Evolutionary conservation across 2,329 filamentous ascomycete species (phyloP).

Genomic region (Pestalotiopsis fici): DNA sequence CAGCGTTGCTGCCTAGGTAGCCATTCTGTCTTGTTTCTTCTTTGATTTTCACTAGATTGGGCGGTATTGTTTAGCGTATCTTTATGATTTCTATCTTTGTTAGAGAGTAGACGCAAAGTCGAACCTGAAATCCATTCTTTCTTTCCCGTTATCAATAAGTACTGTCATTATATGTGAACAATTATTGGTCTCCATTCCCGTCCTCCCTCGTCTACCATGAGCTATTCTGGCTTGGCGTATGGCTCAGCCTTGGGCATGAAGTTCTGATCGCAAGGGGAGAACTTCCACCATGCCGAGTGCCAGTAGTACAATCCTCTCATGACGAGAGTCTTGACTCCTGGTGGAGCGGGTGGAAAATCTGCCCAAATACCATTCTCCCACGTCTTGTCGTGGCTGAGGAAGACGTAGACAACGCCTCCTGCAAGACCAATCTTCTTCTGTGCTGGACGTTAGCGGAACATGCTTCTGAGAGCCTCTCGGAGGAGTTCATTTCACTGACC

Average conservation of each 20-base stretch:
- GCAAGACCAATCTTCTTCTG: conserved; percentile 1
- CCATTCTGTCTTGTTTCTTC: not conserved
- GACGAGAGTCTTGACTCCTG: not conserved
- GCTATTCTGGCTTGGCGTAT: not conserved
- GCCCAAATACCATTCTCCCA: conserved; percentile 5
- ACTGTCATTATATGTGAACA: not conserved
- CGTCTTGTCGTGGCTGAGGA: not conserved
- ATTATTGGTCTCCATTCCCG: not conserved
- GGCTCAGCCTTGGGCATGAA: conserved; percentile 5
- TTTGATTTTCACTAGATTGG: not conserved
- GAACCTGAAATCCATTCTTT: not conserved
- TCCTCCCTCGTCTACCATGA: not conserved
- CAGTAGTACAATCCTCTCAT: not conserved
- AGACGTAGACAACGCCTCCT: not conserved
- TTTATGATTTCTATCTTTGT: not conserved
- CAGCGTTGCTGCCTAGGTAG: not conserved
- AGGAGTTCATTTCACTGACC: not conserved
- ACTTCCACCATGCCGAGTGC: conserved; percentile 1
- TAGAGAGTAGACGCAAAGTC: not conserved
- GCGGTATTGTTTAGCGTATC: not conserved
- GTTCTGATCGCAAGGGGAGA: conserved; percentile 8
- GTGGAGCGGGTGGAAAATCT: conserved; percentile 2
- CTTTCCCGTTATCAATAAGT: not conserved
- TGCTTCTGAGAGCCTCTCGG: not conserved
- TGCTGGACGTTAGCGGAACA: not conserved